Conservation (phyloP, 169 alveolate species). For the Eimeria maxima region DNA sequence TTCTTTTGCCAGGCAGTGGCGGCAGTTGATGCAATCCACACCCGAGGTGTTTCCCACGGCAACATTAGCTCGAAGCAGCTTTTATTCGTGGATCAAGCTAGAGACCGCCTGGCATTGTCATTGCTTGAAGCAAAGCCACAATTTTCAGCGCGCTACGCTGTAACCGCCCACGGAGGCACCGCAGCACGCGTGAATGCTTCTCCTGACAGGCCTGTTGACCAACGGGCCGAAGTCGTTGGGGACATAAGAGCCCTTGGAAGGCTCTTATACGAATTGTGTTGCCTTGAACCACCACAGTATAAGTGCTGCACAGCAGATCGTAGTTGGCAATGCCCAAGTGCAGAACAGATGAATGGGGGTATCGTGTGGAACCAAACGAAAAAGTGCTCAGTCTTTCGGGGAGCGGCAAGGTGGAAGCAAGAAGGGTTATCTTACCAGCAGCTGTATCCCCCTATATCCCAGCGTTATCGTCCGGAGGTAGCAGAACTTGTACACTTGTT, state of each 20-base stretch:
- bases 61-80: conserved; percentile 2
- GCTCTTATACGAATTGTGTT: conserved; percentile 20
- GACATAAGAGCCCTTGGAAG: conserved; percentile 49
- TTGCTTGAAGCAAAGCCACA: neutral
- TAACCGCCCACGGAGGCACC: neutral
- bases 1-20: conserved; percentile 60
- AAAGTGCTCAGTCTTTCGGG: neutral
- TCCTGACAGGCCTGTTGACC: neutral
- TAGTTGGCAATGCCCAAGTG: neutral
- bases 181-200: neutral
- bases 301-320: neutral
- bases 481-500: conserved; percentile 17
- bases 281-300: conserved; percentile 21
- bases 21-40: conserved; percentile 23
- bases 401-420: neutral
- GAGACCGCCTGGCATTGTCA: neutral
- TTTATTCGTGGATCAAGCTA: neutral
- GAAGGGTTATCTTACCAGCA: neutral
- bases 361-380: neutral
- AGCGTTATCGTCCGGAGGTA: conserved; percentile 53
- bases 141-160: neutral
- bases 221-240: neutral
- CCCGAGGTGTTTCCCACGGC: conserved; percentile 19
- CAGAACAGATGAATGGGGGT: neutral
- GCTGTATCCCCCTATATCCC: conserved; percentile 32